Conservation (phyloP, 768 basidiomycete species). For the Trametes coccinea region DNA sequence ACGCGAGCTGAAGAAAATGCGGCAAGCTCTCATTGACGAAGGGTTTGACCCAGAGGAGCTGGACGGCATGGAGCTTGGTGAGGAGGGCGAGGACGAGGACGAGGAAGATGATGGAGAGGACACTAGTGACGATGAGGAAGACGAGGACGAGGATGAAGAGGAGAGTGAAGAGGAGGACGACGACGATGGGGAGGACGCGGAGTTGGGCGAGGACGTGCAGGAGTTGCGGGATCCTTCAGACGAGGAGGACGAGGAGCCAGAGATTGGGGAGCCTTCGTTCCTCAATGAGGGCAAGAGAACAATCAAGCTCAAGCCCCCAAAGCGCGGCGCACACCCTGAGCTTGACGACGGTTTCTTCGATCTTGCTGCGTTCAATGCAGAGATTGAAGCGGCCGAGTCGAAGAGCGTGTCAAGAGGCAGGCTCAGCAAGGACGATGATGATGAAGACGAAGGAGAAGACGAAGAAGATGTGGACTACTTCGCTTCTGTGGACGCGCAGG, state of each 20-base stretch:
- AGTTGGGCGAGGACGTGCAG: conserved; percentile 34
- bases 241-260: conserved; percentile 25
- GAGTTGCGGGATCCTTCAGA: conserved; percentile 35
- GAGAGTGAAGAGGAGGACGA: conserved; percentile 27
- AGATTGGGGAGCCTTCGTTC: conserved; percentile 31
- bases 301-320: conserved; percentile 20
- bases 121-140: conserved; percentile 34
- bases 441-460: conserved; percentile 54
- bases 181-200: conserved; percentile 30
- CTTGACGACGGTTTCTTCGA: conserved; percentile 93
- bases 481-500: conserved; percentile 50
- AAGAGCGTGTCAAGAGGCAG: conserved; percentile 59
- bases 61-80: conserved; percentile 31
- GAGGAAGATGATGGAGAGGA: conserved; percentile 39
- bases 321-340: conserved; percentile 39
- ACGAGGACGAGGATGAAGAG: conserved; percentile 29
- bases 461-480: conserved; percentile 64
- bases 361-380: conserved; percentile 82
- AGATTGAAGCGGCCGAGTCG: conserved; percentile 78
- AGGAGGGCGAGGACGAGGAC: conserved; percentile 32
- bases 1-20: conserved; percentile 26
- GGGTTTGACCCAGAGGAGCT: conserved; percentile 36
- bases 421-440: conserved; percentile 52
- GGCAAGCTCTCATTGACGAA: conserved; percentile 29
- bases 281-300: conserved; percentile 27